Evolutionary conservation across 352 stramenopile species (phyloP).

Genomic region (Globisporangium radiosum): DNA sequence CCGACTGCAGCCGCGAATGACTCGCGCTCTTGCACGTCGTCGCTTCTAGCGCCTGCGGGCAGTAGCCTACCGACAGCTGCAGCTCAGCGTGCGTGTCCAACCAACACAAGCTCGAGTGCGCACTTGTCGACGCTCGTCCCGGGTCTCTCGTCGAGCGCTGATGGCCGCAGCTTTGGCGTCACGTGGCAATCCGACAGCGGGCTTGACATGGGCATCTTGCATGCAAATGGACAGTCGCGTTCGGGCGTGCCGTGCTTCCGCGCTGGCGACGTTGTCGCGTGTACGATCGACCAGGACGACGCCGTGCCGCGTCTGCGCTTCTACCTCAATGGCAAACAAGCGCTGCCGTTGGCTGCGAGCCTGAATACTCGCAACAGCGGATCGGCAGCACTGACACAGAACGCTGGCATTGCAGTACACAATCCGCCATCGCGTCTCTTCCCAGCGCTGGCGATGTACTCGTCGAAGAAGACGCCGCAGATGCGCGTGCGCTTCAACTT

Average conservation of each 20-base stretch:
- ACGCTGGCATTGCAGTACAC: slow-evolving; percentile 33
- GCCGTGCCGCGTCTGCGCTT: slow-evolving; percentile 59
- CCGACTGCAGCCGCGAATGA: background rate
- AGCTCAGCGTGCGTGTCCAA: background rate
- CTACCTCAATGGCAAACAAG: slow-evolving; percentile 71
- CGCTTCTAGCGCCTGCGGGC: background rate
- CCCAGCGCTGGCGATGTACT: slow-evolving; percentile 74
- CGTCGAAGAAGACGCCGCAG: slow-evolving; percentile 56
- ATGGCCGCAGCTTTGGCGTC: slow-evolving; percentile 57
- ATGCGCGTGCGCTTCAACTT: slow-evolving; percentile 78
- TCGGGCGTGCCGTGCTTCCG: slow-evolving; percentile 62
- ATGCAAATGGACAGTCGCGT: slow-evolving; percentile 59
- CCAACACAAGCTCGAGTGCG: background rate
- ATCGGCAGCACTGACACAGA: slow-evolving; percentile 1
- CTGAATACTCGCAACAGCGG: background rate
- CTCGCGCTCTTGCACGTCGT: background rate
- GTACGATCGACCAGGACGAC: slow-evolving; percentile 71
- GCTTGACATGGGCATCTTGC: slow-evolving; percentile 68
- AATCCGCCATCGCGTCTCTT: slow-evolving; percentile 58
- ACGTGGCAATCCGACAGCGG: slow-evolving; percentile 71
- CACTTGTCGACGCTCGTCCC: slow-evolving; percentile 29
- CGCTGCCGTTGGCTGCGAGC: slow-evolving; percentile 25
- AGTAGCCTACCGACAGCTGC: background rate
- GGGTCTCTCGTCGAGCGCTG: slow-evolving; percentile 43
- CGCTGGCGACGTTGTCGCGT: slow-evolving; percentile 60